A percentile compares a stretch with the other conserved stretches of the same genome.
Evolutionary conservation across 345 rosid genomes (phyloP).

Genomic region (Acer saccharum): DNA sequence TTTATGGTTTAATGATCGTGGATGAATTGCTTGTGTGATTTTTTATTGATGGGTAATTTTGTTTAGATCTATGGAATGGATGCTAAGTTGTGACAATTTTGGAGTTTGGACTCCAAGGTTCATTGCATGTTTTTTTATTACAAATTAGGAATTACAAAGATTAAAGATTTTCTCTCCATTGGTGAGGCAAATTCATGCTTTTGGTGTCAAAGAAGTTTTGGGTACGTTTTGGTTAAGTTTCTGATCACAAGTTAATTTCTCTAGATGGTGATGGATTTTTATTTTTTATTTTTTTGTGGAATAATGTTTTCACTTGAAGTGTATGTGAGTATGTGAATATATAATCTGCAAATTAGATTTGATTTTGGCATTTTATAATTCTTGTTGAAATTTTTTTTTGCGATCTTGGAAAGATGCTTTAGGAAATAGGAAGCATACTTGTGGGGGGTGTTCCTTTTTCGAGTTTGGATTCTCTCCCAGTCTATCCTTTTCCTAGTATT

Average conservation of each 20-base stretch:
- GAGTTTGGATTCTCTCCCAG: too few relatives aligned
- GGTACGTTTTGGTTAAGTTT: slow-evolving; percentile 1
- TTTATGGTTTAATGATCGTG: neutral
- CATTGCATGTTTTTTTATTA: neutral
- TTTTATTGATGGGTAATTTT: slow-evolving; percentile 8
- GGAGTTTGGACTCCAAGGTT: neutral
- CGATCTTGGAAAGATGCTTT: neutral
- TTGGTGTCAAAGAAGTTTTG: neutral
- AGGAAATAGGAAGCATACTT: neutral
- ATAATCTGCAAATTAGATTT: neutral
- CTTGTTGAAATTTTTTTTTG: neutral
- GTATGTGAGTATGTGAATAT: neutral
- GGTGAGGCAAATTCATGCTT: neutral
- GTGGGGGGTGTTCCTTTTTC: neutral
- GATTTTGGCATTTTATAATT: neutral
- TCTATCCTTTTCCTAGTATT: too few relatives aligned
- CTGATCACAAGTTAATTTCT: neutral
- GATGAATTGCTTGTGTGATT: slow-evolving; percentile 15
- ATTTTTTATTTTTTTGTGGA: neutral
- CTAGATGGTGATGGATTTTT: too few relatives aligned
- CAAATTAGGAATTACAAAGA: too few relatives aligned
- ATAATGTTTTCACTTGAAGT: neutral
- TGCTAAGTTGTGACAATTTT: slow-evolving; percentile 1
- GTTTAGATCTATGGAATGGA: slow-evolving; percentile 38
- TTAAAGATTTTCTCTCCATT: neutral